These are phyloP conservation scores for Tillandsia leiboldiana DNA, from an alignment of 176 grass and related monocot genomes.

Conservation along the genomic window DNA sequence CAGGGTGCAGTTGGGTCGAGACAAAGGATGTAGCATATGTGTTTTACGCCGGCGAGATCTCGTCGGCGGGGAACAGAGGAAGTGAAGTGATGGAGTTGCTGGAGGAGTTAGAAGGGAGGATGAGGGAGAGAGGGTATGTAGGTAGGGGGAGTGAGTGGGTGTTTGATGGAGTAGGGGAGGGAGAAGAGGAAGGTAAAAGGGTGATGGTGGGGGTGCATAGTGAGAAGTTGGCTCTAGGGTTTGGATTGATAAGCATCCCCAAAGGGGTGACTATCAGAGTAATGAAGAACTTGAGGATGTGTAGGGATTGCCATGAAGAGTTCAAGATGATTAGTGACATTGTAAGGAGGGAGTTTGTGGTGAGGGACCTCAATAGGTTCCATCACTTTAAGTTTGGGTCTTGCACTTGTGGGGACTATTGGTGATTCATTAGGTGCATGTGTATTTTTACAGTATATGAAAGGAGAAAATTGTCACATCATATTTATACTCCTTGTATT, in stretches of 20 bases:
- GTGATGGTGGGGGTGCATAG: slow-evolving; percentile 63
- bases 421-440: slow-evolving; percentile 21
- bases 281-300: slow-evolving; percentile 93
- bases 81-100: slow-evolving; percentile 43
- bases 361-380: slow-evolving; percentile 81
- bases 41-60: slow-evolving; percentile 40
- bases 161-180: slow-evolving; percentile 25
- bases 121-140: slow-evolving; percentile 55
- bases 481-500: too few species aligned
- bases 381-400: slow-evolving; percentile 61
- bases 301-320: slow-evolving; percentile 58
- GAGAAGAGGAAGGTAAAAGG: slow-evolving; percentile 25
- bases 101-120: slow-evolving; percentile 50
- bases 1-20: slow-evolving; percentile 77
- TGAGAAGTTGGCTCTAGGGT: slow-evolving; percentile 52
- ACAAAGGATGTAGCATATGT: slow-evolving; percentile 46
- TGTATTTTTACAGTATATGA: too few species aligned
- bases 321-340: slow-evolving; percentile 69
- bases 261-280: slow-evolving; percentile 54
- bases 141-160: slow-evolving; percentile 35
- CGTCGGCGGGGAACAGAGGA: slow-evolving; percentile 23
- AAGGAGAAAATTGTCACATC: too few species aligned
- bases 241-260: slow-evolving; percentile 44
- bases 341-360: slow-evolving; percentile 54
- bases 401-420: slow-evolving; percentile 68